A percentile compares a stretch with the other conserved stretches of the same genome.
Conservation (phyloP, 2,329 filamentous ascomycete species). For the Endoconidiophora laricicola region DNA sequence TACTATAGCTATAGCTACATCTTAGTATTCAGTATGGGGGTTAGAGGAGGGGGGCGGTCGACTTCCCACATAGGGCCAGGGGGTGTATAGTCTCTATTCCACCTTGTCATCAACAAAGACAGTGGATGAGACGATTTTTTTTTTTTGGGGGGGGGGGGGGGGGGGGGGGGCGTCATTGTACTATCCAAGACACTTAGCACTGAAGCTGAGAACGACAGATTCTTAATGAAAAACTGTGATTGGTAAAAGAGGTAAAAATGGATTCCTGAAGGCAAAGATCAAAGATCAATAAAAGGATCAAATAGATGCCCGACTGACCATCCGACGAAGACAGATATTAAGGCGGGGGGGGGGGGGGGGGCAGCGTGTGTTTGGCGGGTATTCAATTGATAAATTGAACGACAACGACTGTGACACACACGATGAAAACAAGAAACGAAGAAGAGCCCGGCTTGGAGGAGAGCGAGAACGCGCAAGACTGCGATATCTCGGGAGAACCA, state of each 20-base stretch:
- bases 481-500: conserved; percentile 7
- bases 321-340: background rate
- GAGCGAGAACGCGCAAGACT: conserved; percentile 3
- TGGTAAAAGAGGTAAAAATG: background rate
- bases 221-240: background rate
- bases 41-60: background rate
- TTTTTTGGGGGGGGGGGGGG: background rate
- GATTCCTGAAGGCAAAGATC: no score
- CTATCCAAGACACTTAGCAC: no score
- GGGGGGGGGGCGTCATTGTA: no score
- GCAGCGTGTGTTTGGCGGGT: background rate
- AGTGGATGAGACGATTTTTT: background rate
- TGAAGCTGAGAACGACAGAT: no score
- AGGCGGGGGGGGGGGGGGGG: no score
- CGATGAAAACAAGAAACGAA: conserved; percentile 13
- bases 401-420: no score
- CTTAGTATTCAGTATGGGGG: background rate
- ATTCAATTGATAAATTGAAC: no score
- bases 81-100: no score
- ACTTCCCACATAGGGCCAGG: no score
- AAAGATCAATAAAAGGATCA: background rate
- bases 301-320: background rate
- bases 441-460: background rate
- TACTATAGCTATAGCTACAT: no score
- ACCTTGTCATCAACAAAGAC: no score